Percentiles rank a stretch among this genome's conserved stretches.
Conservation (phyloP, 73 alveolate species). For the Blepharisma stoltei region DNA sequence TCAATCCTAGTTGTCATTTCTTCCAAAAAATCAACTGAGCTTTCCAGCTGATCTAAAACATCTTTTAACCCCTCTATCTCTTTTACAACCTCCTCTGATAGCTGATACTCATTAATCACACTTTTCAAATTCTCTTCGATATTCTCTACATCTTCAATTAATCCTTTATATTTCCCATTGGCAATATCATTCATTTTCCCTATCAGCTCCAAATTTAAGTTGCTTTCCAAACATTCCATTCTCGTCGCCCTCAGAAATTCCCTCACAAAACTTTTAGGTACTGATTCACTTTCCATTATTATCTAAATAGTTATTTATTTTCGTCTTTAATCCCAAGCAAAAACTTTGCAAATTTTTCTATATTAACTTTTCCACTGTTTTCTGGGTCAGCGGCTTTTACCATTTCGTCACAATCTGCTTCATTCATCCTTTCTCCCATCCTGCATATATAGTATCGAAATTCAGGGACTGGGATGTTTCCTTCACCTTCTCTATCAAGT, state of each 20-base stretch:
- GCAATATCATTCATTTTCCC: conserved; percentile 11
- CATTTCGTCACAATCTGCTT: conserved; percentile 18
- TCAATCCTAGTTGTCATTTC: not conserved
- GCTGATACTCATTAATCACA: not conserved
- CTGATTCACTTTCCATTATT: not conserved
- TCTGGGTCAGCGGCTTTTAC: conserved; percentile 26
- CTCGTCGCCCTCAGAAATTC: not conserved
- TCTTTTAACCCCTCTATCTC: not conserved
- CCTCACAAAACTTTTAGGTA: not conserved
- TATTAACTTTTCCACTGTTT: conserved; percentile 16
- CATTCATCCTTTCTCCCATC: conserved; percentile 18
- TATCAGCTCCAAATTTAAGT: conserved; percentile 7
- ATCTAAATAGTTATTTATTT: not conserved
- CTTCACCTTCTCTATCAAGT: conserved; percentile 21
- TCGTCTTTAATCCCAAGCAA: conserved; percentile 18
- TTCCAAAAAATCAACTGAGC: not conserved
- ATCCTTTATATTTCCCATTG: not conserved
- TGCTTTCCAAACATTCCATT: not conserved
- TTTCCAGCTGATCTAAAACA: not conserved
- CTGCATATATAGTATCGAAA: conserved; percentile 14
- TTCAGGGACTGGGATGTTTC: not conserved
- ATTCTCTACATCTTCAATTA: not conserved
- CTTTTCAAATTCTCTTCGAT: conserved; percentile 4
- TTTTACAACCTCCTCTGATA: not conserved
- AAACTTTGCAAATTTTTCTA: conserved; percentile 10